Base-by-base conservation (phyloP, 2,329 filamentous ascomycete species). In the Verticillium zaregamsianum region DNA sequence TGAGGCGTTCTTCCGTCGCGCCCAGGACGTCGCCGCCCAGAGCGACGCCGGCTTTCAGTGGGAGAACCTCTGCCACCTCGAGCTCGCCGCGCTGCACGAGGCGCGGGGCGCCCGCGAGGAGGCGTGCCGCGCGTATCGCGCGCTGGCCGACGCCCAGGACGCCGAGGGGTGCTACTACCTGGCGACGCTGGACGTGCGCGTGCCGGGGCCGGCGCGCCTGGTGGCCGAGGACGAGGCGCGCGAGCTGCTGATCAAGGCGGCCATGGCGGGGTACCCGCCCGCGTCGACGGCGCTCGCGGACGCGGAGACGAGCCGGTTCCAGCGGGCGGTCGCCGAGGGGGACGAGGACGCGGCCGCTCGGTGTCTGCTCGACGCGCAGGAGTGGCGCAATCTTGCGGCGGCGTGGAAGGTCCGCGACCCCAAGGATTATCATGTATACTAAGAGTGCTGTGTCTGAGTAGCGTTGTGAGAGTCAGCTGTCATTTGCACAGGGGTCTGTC, bases 291-390 rank as follows among this genome's bases (percentile, higher is more conserved):
- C 25, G 15, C 15, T 49, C 39, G 57, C 23, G 12, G 39, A 32
- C 14, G 5, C 54, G 33, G 59, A 64, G 45, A 39, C 57, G 39
- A 59, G 55, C 33, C n/a, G n/a, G 32, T 45, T 58, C 28, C 35
- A 37, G 20, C 56, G 63, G 20, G 61, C 61, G 6, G 33, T 28
- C 31, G 45, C 15, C 3, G 31, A 25, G 3, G 58, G 58, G 14
- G 40, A 59, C n/a, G 31, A 25, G 14, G 58, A 35, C 25, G 40
- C 45, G 28, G 57, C 37, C 6, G 14, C 32, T n/a, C 11, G 39
- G 12, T 31, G 28, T 49, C 9, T 59, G 15, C 14, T 37, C n/a
- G 58, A 59, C 14, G 28, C 58, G 28, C 28, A 52, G 45, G 58
- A 59, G 20, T 59, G 58, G 58, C 25, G 23, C 23, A 33, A 37